phyloP scores from a whole-genome alignment of 805 yeast genomes.

The Metschnikowia anglica region DNA sequence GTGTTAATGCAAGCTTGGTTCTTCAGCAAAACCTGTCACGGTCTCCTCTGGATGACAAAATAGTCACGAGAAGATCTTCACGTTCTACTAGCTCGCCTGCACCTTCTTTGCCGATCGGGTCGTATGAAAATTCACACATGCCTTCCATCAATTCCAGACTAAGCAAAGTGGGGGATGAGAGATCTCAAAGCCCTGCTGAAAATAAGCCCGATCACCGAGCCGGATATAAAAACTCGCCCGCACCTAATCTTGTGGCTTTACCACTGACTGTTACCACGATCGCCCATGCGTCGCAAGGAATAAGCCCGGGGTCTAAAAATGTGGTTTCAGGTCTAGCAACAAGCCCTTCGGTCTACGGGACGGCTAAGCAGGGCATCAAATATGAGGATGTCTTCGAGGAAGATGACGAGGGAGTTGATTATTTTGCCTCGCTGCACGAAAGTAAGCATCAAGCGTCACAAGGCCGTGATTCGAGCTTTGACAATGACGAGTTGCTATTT shows the following conservation, averaged over 20 bases:
- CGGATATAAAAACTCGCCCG: constrained; percentile 13
- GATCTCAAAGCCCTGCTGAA: constrained; percentile 1
- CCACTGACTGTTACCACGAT: constrained; percentile 28
- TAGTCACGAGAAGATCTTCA: constrained; percentile 29
- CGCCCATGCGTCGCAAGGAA: constrained; percentile 23
- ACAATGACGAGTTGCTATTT: constrained; percentile 21
- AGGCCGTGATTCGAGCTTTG: constrained; percentile 16
- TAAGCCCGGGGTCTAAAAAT: constrained; percentile 1
- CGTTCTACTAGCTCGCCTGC: constrained; percentile 17
- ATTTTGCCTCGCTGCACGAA: constrained; percentile 8
- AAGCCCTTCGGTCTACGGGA: constrained; percentile 31
- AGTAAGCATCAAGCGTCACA: constrained; percentile 1
- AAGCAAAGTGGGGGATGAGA: constrained; percentile 19
- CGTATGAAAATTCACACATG: constrained; percentile 28
- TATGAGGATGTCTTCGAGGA: constrained; percentile 46
- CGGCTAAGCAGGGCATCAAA: constrained; percentile 24
- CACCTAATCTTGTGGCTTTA: constrained; percentile 17
- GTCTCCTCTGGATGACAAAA: constrained; percentile 21
- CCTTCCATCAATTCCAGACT: constrained; percentile 38
- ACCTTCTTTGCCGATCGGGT: constrained; percentile 22
- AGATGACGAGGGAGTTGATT: constrained; percentile 40
- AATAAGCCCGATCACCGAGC: neutral
- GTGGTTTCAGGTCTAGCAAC: constrained; percentile 36
- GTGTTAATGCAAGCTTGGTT: constrained; percentile 50
- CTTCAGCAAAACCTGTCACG: constrained; percentile 25